Percentiles rank a stretch among this genome's conserved stretches.
These are phyloP conservation scores for Curvularia sp. DNA, from an alignment of 2,329 filamentous ascomycete species.

Conservation along the genomic window DNA sequence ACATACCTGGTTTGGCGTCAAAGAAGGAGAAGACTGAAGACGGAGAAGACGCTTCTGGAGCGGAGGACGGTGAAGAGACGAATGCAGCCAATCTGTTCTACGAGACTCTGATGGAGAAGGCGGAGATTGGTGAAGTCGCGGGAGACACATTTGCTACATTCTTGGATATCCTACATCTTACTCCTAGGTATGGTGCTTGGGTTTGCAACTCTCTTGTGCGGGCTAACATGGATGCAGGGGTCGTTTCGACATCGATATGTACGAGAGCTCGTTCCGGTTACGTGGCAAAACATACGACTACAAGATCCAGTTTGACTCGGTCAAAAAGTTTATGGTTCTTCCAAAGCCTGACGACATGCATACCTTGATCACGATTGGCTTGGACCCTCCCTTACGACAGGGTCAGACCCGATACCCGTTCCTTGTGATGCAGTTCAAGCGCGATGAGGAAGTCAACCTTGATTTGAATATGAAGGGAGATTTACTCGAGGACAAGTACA, in stretches of 20 bases:
- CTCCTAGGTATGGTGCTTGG: constrained; percentile 71
- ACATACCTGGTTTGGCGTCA: constrained; percentile 87
- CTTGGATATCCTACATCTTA: constrained; percentile 94
- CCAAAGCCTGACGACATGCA: constrained; percentile 99
- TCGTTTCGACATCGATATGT: constrained; percentile 99
- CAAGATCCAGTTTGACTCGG: constrained; percentile 97
- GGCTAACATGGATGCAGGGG: constrained; percentile 67
- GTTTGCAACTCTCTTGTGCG: constrained; percentile 10
- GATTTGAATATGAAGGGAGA: constrained; percentile 97
- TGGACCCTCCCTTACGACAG: constrained; percentile 94
- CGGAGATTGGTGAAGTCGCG: constrained; percentile 98
- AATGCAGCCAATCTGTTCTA: constrained; percentile 98
- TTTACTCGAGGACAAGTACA: constrained; percentile 82
- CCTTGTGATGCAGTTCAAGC: constrained; percentile 98
- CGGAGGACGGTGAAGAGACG: constrained; percentile 75
- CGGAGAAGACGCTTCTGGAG: constrained; percentile 67
- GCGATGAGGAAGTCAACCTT: constrained; percentile 94
- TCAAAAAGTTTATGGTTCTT: constrained; percentile 99
- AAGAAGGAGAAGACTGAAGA: constrained; percentile 74
- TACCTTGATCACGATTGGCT: constrained; percentile 89
- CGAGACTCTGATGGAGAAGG: constrained; percentile 96
- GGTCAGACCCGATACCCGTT: constrained; percentile 98
- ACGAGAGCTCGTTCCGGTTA: constrained; percentile 94
- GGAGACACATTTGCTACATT: constrained; percentile 98
- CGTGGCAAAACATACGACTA: constrained; percentile 99